Conservation (phyloP, 2,329 filamentous ascomycete genomes). For the Colletotrichum chrysophilum region DNA sequence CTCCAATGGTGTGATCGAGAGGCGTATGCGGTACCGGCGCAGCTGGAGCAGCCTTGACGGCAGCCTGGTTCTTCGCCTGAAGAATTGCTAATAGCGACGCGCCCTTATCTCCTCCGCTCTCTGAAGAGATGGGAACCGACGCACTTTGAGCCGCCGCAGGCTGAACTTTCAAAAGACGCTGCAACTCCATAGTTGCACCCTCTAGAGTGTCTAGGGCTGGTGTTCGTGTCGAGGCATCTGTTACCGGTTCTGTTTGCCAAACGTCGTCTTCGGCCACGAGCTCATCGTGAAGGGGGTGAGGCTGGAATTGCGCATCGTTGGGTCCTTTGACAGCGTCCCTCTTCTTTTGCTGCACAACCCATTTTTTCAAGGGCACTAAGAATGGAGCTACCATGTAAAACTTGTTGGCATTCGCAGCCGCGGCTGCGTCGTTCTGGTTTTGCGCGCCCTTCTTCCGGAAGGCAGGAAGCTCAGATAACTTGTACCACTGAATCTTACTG, state of each 20-base stretch:
- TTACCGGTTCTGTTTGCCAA: slow-evolving; percentile 43
- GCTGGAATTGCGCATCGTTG: slow-evolving; percentile 44
- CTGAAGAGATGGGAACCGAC: slow-evolving; percentile 35
- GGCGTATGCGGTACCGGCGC: slow-evolving; percentile 52
- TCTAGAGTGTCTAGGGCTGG: slow-evolving; percentile 52
- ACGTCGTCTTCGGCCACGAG: slow-evolving; percentile 67
- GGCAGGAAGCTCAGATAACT: slow-evolving; percentile 84
- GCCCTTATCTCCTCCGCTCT: slow-evolving; percentile 46
- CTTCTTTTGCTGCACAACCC: slow-evolving; percentile 86
- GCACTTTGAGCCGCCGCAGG: slow-evolving; percentile 55
- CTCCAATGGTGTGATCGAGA: slow-evolving; percentile 55
- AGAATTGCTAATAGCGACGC: slow-evolving; percentile 60
- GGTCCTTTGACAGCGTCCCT: slow-evolving; percentile 60
- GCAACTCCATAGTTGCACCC: slow-evolving; percentile 57
- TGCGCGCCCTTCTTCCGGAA: slow-evolving; percentile 72
- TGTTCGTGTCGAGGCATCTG: slow-evolving; percentile 32
- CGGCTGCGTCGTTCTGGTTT: slow-evolving; percentile 57
- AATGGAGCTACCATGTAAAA: slow-evolving; percentile 99
- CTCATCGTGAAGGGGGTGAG: slow-evolving; percentile 57
- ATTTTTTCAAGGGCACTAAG: slow-evolving; percentile 82
- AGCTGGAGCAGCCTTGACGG: slow-evolving; percentile 21
- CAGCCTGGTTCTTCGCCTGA: slow-evolving; percentile 37
- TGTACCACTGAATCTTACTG: slow-evolving; percentile 96
- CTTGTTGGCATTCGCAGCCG: slow-evolving; percentile 74
- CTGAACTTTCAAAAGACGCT: slow-evolving; percentile 61